Base-by-base conservation (phyloP, 2,329 filamentous ascomycete genomes). In the Thielaviopsis populi region DNA sequence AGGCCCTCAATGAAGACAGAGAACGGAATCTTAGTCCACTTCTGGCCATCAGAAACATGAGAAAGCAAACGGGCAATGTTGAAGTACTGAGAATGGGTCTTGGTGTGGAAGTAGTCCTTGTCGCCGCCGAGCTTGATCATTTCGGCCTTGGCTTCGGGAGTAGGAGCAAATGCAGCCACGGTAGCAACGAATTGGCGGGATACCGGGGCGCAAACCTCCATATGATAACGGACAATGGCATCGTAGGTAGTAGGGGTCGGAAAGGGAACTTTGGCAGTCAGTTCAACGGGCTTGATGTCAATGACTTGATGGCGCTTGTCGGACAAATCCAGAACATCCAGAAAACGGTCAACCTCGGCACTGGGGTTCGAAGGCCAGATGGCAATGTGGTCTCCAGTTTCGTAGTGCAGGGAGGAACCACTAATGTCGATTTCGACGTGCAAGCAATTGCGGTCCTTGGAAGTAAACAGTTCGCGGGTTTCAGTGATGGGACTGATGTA, bases 281-380 rank as follows among this genome's bases (percentile, higher is more conserved):
- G 85, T 75, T 99, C 95, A 48, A 96, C 83, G 65, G 89, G 86
- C 78, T 95, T 96, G 74, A 99, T 85, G 68, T 83, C 85, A 74
- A 99, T 85, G 65, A 97, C 92, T 0, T 80, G 80, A 75, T 96
- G 77, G 66, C 87, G 84, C 79, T 96, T 95, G 30, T 84, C 80
- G 60, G 79, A 76, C 48, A 96, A 82, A 67, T 84, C 90, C 68
- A 95, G 81, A 63, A 94, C 81, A 69, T 85, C 80, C 68, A 99
- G 78, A 76, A 99, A 91, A 63, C 90, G 85, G 71, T 97, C 90
- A 56, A 96, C 92, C 74, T 97, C 92, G 68, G 83, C 85, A 65
- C 94, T 94, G 65, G 94, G 80, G 74, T 99, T 99, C 61, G 90
- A 96, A 43, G 95, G 94, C 95, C 95, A 99, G 70, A 99, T 77